These are phyloP conservation scores for Diversispora eburnea DNA, from an alignment of 192 early-diverging fungal species.

Conservation along the genomic window DNA sequence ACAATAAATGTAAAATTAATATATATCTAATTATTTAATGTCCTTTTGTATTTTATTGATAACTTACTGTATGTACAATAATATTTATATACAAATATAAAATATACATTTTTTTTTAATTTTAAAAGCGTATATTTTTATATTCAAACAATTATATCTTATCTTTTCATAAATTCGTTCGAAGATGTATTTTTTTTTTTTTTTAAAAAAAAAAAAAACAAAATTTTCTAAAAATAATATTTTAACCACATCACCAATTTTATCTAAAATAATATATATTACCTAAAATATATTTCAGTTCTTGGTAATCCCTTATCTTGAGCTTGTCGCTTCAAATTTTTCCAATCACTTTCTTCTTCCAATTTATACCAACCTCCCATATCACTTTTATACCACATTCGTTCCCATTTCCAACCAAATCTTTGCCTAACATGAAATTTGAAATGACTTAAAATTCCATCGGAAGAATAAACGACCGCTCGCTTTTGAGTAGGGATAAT, in stretches of 20 bases:
- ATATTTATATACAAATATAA: too few relatives aligned
- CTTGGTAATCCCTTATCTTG: neutral
- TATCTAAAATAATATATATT: neutral
- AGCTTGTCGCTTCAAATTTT: neutral
- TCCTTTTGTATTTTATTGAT: too few relatives aligned
- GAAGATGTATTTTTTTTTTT: too few relatives aligned
- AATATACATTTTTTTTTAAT: too few relatives aligned
- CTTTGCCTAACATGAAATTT: neutral
- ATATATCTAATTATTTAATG: too few relatives aligned
- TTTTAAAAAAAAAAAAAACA: too few relatives aligned
- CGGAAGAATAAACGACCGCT: neutral
- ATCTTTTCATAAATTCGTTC: too few relatives aligned
- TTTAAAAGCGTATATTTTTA: too few relatives aligned
- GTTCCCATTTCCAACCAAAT: conserved; percentile 18
- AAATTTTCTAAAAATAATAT: too few relatives aligned
- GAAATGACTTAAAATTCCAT: conserved; percentile 9
- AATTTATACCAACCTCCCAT: neutral
- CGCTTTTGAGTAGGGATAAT: conserved; percentile 3
- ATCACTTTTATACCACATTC: conserved; percentile 15
- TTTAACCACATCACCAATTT: neutral
- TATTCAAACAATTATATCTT: too few relatives aligned
- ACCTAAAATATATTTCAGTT: conserved; percentile 7
- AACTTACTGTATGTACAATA: too few relatives aligned
- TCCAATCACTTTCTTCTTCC: neutral
- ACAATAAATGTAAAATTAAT: too few relatives aligned